Percentiles rank a stretch among this genome's conserved stretches.
These are phyloP conservation scores for Claviceps digitariae DNA, from an alignment of 2,329 filamentous ascomycete genomes.

Conservation along the genomic window DNA sequence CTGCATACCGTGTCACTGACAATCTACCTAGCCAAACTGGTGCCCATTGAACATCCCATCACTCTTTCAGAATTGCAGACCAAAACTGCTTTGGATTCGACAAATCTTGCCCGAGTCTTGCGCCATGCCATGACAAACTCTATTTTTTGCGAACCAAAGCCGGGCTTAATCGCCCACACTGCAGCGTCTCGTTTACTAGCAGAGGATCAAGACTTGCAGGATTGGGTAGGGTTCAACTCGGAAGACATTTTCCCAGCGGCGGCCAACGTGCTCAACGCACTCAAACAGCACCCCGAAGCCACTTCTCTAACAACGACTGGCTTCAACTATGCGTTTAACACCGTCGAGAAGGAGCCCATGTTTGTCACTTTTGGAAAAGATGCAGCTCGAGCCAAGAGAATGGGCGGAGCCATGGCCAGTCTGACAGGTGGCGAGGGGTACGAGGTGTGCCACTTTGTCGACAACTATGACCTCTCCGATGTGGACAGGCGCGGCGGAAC, in stretches of 20 bases:
- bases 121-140: conserved; percentile 44
- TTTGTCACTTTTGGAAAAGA: conserved; percentile 39
- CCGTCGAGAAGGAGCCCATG: conserved; percentile 37
- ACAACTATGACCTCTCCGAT: conserved; percentile 38
- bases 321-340: conserved; percentile 37
- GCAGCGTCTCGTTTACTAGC: conserved; percentile 37
- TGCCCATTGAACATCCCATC: conserved; percentile 33
- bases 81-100: conserved; percentile 31
- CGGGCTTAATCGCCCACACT: conserved; percentile 40
- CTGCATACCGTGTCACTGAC: background rate
- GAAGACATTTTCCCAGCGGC: conserved; percentile 40
- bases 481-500: conserved; percentile 31
- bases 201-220: conserved; percentile 31
- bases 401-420: conserved; percentile 41
- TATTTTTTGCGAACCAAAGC: conserved; percentile 38
- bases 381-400: conserved; percentile 31
- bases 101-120: conserved; percentile 36
- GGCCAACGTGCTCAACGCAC: conserved; percentile 30
- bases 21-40: conserved; percentile 34
- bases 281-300: conserved; percentile 32
- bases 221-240: conserved; percentile 41
- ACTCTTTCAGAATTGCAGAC: conserved; percentile 30
- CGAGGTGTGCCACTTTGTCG: conserved; percentile 36
- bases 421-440: conserved; percentile 43
- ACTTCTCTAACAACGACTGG: conserved; percentile 33